Conservation (phyloP, 345 rosid species). For the Isatis tinctoria region DNA sequence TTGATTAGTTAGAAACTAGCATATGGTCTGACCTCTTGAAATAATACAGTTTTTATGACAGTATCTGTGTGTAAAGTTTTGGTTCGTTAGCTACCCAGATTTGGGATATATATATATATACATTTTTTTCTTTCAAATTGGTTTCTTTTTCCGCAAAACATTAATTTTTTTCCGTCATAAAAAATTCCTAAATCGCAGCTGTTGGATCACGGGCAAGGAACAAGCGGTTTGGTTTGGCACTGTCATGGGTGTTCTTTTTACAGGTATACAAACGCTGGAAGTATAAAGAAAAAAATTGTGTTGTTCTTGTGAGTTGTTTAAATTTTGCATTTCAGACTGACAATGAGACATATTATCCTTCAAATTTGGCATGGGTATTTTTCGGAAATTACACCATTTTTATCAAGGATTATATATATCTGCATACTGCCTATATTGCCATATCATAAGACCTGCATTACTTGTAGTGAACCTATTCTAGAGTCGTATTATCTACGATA, state of each 20-base stretch:
- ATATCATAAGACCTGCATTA: conserved; percentile 13
- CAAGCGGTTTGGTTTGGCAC: conserved; percentile 64
- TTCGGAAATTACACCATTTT: background rate
- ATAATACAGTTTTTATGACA: background rate
- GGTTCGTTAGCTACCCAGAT: background rate
- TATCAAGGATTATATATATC: conserved; percentile 7
- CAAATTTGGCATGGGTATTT: background rate
- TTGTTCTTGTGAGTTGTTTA: too few relatives aligned
- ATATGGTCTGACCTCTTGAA: background rate
- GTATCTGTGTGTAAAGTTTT: too few relatives aligned
- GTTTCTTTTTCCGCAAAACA: background rate
- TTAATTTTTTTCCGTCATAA: background rate
- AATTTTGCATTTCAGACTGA: conserved; percentile 10
- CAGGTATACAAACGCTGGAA: conserved; percentile 53
- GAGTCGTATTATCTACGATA: background rate
- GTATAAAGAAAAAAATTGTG: background rate
- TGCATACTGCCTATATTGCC: background rate
- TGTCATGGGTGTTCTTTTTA: conserved; percentile 92
- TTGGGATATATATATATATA: background rate
- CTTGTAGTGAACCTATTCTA: conserved; percentile 2
- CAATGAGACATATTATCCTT: conserved; percentile 2
- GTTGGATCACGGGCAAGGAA: conserved; percentile 64
- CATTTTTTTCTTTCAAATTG: background rate
- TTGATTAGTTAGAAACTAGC: background rate
- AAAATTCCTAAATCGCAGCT: conserved; percentile 44